Evolutionary conservation across 2,329 filamentous ascomycete genomes (phyloP).

Genomic region (Penicillium sp.): DNA sequence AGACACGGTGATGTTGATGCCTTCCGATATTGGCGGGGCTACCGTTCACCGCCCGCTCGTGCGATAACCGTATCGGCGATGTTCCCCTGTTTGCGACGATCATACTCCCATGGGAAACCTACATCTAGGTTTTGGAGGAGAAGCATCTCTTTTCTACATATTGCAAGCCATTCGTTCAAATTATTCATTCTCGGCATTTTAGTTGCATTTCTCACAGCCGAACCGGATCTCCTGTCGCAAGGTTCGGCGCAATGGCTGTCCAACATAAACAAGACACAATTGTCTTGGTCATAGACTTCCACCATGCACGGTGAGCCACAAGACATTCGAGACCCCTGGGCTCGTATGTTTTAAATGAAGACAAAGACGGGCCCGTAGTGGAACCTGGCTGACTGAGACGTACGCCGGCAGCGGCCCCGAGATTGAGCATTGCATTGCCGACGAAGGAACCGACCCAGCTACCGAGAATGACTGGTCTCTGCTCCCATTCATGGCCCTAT

Average conservation of each 20-base stretch:
- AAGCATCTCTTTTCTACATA: constrained; percentile 3
- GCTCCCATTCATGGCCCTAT: constrained; percentile 93
- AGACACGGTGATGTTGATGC: background rate
- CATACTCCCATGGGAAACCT: constrained; percentile 10
- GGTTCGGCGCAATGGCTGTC: constrained; percentile 28
- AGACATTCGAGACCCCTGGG: background rate
- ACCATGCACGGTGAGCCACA: constrained; percentile 62
- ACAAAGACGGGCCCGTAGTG: background rate
- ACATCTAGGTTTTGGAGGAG: constrained; percentile 10
- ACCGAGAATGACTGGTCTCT: constrained; percentile 84
- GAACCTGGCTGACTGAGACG: background rate
- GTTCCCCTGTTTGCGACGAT: constrained; percentile 18
- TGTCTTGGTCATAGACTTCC: constrained; percentile 78
- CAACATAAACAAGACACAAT: constrained; percentile 59
- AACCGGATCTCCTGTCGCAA: constrained; percentile 4
- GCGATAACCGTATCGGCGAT: constrained; percentile 23
- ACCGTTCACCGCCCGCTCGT: constrained; percentile 19
- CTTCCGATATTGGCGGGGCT: constrained; percentile 9
- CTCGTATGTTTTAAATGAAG: background rate
- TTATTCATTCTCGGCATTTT: background rate
- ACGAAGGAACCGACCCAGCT: constrained; percentile 73
- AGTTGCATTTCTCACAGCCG: background rate
- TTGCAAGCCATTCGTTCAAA: background rate
- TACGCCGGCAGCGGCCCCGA: constrained; percentile 72
- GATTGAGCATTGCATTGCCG: constrained; percentile 86